A percentile compares a stretch with the other conserved stretches of the same genome.
Conservation (phyloP, 345 rosid species). For the Aquilaria malaccensis region DNA sequence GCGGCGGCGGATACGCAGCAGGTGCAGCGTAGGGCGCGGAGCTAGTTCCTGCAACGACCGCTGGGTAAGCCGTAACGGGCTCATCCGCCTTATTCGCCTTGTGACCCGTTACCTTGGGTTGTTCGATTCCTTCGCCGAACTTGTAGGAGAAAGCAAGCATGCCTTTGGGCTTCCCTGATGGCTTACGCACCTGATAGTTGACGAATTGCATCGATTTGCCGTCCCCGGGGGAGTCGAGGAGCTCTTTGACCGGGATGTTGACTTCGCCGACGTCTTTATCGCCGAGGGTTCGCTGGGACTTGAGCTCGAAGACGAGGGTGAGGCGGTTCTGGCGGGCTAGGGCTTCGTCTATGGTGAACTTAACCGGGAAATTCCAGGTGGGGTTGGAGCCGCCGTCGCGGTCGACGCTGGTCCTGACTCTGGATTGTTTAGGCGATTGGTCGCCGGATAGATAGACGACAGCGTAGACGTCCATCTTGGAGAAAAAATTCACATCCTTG, state of each 20-base stretch:
- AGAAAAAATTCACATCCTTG: slow-evolving; percentile 54
- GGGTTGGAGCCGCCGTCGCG: slow-evolving; percentile 47
- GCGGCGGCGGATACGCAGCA: slow-evolving; percentile 19
- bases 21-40: slow-evolving; percentile 23
- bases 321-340: slow-evolving; percentile 44
- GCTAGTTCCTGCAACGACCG: slow-evolving; percentile 6
- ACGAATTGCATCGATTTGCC: slow-evolving; percentile 31
- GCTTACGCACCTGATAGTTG: slow-evolving; percentile 51
- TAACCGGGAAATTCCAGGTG: slow-evolving; percentile 60
- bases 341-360: slow-evolving; percentile 40
- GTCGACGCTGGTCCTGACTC: slow-evolving; percentile 38
- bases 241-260: slow-evolving; percentile 61
- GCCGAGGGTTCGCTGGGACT: slow-evolving; percentile 62
- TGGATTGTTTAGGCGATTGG: slow-evolving; percentile 21
- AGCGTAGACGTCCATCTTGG: slow-evolving; percentile 83
- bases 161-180: slow-evolving; percentile 71
- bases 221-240: slow-evolving; percentile 27
- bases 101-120: background rate
- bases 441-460: slow-evolving; percentile 55
- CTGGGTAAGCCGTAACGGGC: slow-evolving; percentile 26
- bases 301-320: slow-evolving; percentile 44
- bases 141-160: slow-evolving; percentile 54
- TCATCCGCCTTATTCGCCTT: slow-evolving; percentile 6
- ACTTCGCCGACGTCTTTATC: slow-evolving; percentile 72
- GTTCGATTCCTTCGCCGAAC: slow-evolving; percentile 27